Base-by-base conservation (phyloP, 768 basidiomycete species). In the Phanerochaete sordida region DNA sequence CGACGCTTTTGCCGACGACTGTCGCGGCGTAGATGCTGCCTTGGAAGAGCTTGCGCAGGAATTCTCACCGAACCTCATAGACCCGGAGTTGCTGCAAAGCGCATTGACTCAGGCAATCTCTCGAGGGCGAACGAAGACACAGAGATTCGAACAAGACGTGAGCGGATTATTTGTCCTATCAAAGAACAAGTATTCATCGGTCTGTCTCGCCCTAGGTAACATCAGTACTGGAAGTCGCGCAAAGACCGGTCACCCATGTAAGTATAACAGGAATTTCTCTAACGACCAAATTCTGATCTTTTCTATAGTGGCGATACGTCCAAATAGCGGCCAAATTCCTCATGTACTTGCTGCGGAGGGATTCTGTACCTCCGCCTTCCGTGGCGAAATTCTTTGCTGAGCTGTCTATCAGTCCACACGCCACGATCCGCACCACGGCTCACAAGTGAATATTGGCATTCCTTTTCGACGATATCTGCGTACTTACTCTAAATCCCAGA, bases 231-330 rank as follows among this genome's bases (percentile, higher is more conserved):
- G 79, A 80, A 62, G 71, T 90, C 66, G 88, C 87, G 23, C 67
- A 72, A 59, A 77, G 80, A 62, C 79, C 88, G 11, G 79, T 80
- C 21, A 91, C 90, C 50, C 91, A 93, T 73, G 91, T 91, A 74
- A 61, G 86, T 72, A n/a, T 43, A 23, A 67, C 60, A 45, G 37
- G 13, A 45, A 33, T 13, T 51, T 24, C 50, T 59, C 24, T 60
- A 46, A 24, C 43, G n/a, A 16, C 28, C 7, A 11, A 13, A 37
- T 51, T 33, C 58, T 62, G 30, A 52, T 55, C 2, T 28, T 55
- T 4, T 59, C 59, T 67, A n/a, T 64, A 93, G 91, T 93, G 91
- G 91, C 80, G 90, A 74, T 93, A 93, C 70, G 78, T 86, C 0
- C 86, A 91, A 77, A 85, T 85, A 65, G 87, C 90, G 8, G 71